Conservation (phyloP, 148 eudicot species). For the Rhododendron williamsianum region DNA sequence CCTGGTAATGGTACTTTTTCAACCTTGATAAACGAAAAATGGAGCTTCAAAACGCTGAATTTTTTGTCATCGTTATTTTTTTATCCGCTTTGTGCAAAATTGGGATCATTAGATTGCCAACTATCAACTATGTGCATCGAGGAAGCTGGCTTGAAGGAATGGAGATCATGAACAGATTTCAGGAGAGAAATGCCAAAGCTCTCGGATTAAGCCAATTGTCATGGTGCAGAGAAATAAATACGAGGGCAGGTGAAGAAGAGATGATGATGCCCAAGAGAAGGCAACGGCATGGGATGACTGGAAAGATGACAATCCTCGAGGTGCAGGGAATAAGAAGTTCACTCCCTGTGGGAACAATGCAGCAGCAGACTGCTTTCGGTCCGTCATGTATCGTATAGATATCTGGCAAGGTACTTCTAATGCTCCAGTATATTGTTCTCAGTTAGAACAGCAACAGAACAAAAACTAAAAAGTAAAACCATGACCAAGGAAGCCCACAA, state of each 20-base stretch:
- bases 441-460: too few species aligned
- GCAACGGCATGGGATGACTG: constrained; percentile 45
- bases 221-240: constrained; percentile 30
- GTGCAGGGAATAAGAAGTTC: constrained; percentile 17
- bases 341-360: background rate
- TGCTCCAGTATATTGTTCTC: background rate
- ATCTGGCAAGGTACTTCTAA: background rate
- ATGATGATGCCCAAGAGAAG: constrained; percentile 57
- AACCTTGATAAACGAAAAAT: background rate
- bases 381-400: background rate
- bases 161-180: constrained; percentile 82
- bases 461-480: too few species aligned
- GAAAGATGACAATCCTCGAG: constrained; percentile 85
- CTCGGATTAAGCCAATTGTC: constrained; percentile 69
- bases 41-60: background rate
- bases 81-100: background rate
- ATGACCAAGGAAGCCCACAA: too few species aligned
- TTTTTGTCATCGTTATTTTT: too few species aligned
- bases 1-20: constrained; percentile 58
- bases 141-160: constrained; percentile 88
- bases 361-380: background rate
- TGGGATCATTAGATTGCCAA: constrained; percentile 3
- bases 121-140: constrained; percentile 69
- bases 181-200: constrained; percentile 47
- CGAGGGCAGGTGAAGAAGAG: constrained; percentile 46